phyloP scores from a whole-genome alignment of 2,329 filamentous ascomycete species.

The Thermothelomyces thermophilus region DNA sequence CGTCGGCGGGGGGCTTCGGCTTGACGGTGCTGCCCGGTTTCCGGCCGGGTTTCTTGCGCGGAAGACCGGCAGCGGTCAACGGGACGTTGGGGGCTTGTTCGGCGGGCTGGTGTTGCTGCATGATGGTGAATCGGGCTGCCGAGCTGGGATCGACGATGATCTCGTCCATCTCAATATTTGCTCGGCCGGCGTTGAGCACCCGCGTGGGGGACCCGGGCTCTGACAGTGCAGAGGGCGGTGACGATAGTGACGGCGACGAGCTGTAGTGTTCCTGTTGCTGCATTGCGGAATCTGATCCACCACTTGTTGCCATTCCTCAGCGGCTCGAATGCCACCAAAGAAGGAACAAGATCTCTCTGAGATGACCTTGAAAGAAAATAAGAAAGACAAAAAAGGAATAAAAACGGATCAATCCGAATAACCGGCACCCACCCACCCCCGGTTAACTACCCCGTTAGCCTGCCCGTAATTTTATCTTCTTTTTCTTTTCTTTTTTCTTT shows the following conservation, averaged over 20 bases:
- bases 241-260: conserved; percentile 46
- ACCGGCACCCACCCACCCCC: too few relatives aligned
- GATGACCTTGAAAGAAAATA: too few relatives aligned
- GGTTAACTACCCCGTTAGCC: neutral
- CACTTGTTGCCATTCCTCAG: conserved; percentile 16
- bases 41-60: conserved; percentile 58
- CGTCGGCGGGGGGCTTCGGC: conserved; percentile 31
- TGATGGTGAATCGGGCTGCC: conserved; percentile 30
- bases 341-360: neutral
- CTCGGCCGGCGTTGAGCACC: conserved; percentile 28
- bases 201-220: conserved; percentile 42
- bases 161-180: conserved; percentile 42
- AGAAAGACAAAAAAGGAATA: too few relatives aligned
- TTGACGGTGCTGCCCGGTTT: conserved; percentile 51
- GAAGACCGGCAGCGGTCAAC: conserved; percentile 51
- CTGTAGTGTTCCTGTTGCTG: conserved; percentile 34
- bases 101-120: conserved; percentile 29
- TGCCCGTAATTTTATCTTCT: neutral
- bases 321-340: neutral
- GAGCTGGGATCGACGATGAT: conserved; percentile 41
- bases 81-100: conserved; percentile 36
- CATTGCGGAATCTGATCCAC: conserved; percentile 29
- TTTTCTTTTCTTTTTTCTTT: neutral
- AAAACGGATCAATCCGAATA: too few relatives aligned
- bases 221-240: conserved; percentile 45